These are phyloP conservation scores for Blastobotrys americana DNA, from an alignment of 805 yeast species.

Conservation along the genomic window DNA sequence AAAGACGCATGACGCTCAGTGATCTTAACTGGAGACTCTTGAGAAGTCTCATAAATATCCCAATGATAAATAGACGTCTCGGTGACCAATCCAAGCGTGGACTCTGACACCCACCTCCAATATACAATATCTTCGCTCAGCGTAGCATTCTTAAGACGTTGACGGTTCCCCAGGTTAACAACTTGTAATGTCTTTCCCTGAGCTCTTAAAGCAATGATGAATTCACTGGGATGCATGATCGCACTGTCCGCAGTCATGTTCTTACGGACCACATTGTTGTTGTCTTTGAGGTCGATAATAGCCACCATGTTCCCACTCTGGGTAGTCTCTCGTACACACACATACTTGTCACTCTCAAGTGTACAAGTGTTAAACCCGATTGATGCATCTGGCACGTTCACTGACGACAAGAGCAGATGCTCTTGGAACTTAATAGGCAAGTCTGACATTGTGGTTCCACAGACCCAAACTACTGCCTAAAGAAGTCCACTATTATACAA, in stretches of 20 bases:
- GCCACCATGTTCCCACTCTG: conserved; percentile 70
- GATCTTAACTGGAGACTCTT: conserved; percentile 69
- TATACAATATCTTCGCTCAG: conserved; percentile 83
- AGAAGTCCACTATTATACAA: no score
- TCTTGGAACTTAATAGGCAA: conserved; percentile 97
- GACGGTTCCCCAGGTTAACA: conserved; percentile 80
- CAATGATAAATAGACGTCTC: conserved; percentile 68
- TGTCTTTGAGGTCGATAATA: conserved; percentile 74
- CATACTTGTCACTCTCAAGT: conserved; percentile 84
- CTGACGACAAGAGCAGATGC: conserved; percentile 75
- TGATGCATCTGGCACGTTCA: conserved; percentile 79
- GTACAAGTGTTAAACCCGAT: conserved; percentile 93
- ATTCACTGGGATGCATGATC: conserved; percentile 86
- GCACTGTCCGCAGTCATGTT: conserved; percentile 97
- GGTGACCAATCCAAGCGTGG: conserved; percentile 76
- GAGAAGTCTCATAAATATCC: conserved; percentile 74
- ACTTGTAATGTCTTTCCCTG: conserved; percentile 94
- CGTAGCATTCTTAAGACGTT: conserved; percentile 80
- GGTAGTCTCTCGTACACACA: conserved; percentile 48
- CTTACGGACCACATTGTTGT: conserved; percentile 75
- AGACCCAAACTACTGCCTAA: no score
- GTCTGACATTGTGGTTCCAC: conserved; percentile 12
- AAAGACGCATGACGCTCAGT: conserved; percentile 79
- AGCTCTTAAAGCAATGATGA: conserved; percentile 88
- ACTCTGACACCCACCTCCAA: conserved; percentile 87